phyloP scores from a whole-genome alignment of 768 basidiomycete genomes.

The Cystoderma amianthinum region DNA sequence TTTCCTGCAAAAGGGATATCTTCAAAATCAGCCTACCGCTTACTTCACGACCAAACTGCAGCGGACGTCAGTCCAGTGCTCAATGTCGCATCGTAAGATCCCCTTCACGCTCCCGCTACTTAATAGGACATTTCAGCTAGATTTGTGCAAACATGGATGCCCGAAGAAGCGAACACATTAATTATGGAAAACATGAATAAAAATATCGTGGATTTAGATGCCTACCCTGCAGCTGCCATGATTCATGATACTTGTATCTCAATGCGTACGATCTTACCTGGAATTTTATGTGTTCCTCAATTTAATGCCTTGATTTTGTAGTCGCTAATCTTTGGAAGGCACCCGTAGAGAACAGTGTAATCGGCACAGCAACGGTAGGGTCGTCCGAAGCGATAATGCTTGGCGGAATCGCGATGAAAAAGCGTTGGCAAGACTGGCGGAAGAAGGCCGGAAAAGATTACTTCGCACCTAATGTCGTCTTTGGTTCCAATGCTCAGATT shows the following conservation, averaged over 20 bases:
- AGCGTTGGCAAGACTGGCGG: slow-evolving; percentile 56
- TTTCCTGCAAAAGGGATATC: no score
- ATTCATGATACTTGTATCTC: slow-evolving; percentile 50
- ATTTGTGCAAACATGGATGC: slow-evolving; percentile 58
- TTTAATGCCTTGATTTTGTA: slow-evolving; percentile 9
- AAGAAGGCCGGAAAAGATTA: slow-evolving; percentile 52
- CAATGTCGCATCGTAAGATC: no score
- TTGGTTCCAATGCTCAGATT: slow-evolving; percentile 57
- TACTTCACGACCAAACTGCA: no score
- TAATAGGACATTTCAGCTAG: slow-evolving; percentile 16
- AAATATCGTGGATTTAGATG: slow-evolving; percentile 62
- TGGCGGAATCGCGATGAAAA: slow-evolving; percentile 62
- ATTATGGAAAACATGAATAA: slow-evolving; percentile 60
- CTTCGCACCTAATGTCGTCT: slow-evolving; percentile 50
- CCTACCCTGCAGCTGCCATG: slow-evolving; percentile 50
- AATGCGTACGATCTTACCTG: slow-evolving; percentile 32
- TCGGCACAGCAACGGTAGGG: slow-evolving; percentile 61
- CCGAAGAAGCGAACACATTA: slow-evolving; percentile 43
- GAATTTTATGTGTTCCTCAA: background rate
- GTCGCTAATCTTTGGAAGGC: slow-evolving; percentile 62
- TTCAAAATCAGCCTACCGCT: no score
- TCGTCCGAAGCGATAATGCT: slow-evolving; percentile 67
- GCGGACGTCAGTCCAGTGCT: no score
- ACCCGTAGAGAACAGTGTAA: slow-evolving; percentile 43
- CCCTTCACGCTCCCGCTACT: no score